Percentiles rank a stretch among this genome's conserved stretches.
Evolutionary conservation across 148 eudicot genomes (phyloP).

Genomic region (Nepenthes mirabilis): DNA sequence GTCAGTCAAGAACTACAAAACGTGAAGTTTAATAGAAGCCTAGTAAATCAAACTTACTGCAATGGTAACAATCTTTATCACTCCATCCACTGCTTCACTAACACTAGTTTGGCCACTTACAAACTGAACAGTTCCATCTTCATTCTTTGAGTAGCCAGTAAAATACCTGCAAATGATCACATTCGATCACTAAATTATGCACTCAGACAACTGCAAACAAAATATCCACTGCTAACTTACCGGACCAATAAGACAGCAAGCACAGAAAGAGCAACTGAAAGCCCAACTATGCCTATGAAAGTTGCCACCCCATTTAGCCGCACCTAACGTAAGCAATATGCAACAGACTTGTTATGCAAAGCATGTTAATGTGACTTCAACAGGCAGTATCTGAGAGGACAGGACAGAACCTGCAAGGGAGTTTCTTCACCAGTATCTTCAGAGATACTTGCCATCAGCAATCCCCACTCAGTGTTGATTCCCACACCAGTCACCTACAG

Average conservation of each 20-base stretch:
- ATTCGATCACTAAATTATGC: background rate
- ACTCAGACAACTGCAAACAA: background rate
- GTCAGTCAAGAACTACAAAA: conserved; percentile 8
- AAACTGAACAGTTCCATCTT: conserved; percentile 60
- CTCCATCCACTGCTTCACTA: conserved; percentile 46
- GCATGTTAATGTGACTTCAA: background rate
- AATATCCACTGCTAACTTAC: conserved; percentile 23
- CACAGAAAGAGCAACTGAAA: conserved; percentile 68
- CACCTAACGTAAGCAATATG: conserved; percentile 30
- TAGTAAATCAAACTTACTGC: conserved; percentile 43
- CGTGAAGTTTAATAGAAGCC: background rate
- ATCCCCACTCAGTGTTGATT: conserved; percentile 95
- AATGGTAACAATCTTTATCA: conserved; percentile 50
- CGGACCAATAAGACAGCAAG: conserved; percentile 47
- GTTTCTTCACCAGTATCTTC: conserved; percentile 98
- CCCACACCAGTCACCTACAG: conserved; percentile 89
- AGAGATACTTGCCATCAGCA: conserved; percentile 87
- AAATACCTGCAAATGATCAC: conserved; percentile 27
- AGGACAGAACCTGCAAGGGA: conserved; percentile 64
- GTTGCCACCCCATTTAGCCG: conserved; percentile 92
- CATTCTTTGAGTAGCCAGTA: conserved; percentile 50
- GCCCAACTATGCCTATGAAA: conserved; percentile 83
- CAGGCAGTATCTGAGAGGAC: background rate
- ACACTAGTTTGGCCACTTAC: conserved; percentile 42
- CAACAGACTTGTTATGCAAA: background rate